A percentile compares a stretch with the other conserved stretches of the same genome.
Conservation (phyloP, 2,329 filamentous ascomycete genomes). For the Penicillium expansum region DNA sequence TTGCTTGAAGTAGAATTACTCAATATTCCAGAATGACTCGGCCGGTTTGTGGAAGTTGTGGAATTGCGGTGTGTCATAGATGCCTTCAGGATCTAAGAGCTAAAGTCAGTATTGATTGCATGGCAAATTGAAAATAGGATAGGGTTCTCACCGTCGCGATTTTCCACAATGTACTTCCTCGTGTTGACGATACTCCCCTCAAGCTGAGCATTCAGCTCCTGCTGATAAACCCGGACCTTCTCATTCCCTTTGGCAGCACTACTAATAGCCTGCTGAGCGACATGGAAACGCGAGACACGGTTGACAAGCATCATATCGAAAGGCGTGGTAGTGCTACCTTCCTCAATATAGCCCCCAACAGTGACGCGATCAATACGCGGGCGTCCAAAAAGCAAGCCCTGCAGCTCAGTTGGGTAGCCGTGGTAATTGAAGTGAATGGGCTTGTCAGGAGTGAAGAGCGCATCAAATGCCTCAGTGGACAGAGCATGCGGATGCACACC, state of each 20-base stretch:
- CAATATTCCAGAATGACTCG: neutral
- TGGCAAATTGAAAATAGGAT: neutral
- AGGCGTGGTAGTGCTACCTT: conserved; percentile 65
- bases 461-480: conserved; percentile 50
- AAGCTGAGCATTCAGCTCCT: conserved; percentile 50
- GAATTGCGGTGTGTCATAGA: conserved; percentile 48
- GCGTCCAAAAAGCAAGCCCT: conserved; percentile 61
- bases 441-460: conserved; percentile 57
- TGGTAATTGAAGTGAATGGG: conserved; percentile 66
- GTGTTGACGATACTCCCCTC: conserved; percentile 50
- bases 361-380: conserved; percentile 52
- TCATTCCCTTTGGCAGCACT: conserved; percentile 51
- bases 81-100: conserved; percentile 50
- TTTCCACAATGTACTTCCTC: conserved; percentile 51
- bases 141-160: conserved; percentile 51
- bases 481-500: conserved; percentile 60
- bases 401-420: conserved; percentile 60
- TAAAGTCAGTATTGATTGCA: conserved; percentile 5
- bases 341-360: conserved; percentile 61
- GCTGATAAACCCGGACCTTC: conserved; percentile 46
- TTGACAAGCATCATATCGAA: conserved; percentile 70
- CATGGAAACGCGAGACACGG: conserved; percentile 58
- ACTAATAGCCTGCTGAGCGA: conserved; percentile 55
- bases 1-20: neutral
- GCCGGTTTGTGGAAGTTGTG: neutral